Evolutionary conservation across 345 rosid genomes (phyloP).

Genomic region (Psidium guajava): DNA sequence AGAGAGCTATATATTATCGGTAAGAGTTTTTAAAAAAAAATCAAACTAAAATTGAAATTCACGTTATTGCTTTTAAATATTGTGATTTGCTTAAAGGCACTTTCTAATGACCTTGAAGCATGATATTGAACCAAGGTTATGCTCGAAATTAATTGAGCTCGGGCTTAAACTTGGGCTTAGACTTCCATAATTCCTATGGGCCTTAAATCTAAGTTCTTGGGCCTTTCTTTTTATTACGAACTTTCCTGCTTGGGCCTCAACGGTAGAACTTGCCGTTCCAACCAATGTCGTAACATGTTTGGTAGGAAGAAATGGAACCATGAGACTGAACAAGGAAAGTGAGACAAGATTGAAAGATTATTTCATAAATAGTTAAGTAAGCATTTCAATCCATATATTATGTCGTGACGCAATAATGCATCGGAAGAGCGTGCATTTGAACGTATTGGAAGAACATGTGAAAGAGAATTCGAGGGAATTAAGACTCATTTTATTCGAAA

Average conservation of each 20-base stretch:
- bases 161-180: not conserved
- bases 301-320: not conserved
- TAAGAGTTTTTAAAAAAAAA: too few relatives aligned
- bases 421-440: not conserved
- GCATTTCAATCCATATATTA: not conserved
- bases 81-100: too few relatives aligned
- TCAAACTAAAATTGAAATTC: too few relatives aligned
- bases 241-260: not conserved
- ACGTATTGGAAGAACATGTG: not conserved
- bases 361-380: not conserved
- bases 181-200: not conserved
- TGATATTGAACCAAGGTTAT: too few relatives aligned
- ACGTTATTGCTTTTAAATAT: too few relatives aligned
- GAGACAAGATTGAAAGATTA: not conserved
- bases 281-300: not conserved
- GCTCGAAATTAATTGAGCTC: not conserved
- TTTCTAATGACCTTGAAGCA: too few relatives aligned
- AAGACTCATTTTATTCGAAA: not conserved
- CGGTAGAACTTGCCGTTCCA: too few relatives aligned
- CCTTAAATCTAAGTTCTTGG: not conserved
- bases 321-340: not conserved
- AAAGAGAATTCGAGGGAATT: fast-evolving
- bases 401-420: not conserved
- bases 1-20: too few relatives aligned
- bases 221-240: not conserved